These are phyloP conservation scores for Austroboletus novae-zelandiae DNA, from an alignment of 1,284 basidiomycete species.

Conservation along the genomic window DNA sequence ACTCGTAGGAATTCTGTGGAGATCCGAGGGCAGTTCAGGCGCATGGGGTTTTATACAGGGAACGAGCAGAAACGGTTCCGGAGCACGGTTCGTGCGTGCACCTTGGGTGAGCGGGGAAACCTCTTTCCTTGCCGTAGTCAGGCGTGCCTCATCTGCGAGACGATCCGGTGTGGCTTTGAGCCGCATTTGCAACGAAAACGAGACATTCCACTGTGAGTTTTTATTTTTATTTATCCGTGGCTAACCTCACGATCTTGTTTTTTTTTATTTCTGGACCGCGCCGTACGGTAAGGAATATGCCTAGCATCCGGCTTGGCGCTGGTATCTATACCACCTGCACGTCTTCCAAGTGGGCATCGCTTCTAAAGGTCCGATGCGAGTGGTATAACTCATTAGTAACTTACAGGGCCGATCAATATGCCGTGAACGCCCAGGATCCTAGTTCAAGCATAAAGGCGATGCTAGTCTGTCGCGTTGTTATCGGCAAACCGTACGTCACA, in stretches of 20 bases:
- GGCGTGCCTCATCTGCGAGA: conserved; percentile 18
- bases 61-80: conserved; percentile 29
- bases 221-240: background rate
- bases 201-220: conserved; percentile 11
- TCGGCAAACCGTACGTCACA: conserved; percentile 14
- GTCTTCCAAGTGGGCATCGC: conserved; percentile 23
- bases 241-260: no score
- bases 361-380: background rate
- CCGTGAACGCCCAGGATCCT: conserved; percentile 9
- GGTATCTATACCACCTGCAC: conserved; percentile 24
- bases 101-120: conserved; percentile 21
- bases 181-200: conserved; percentile 20
- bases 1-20: conserved; percentile 18
- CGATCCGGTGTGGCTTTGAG: conserved; percentile 22
- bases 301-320: conserved; percentile 25
- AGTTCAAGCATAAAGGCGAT: conserved; percentile 18
- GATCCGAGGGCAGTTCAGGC: conserved; percentile 7
- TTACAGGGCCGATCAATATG: conserved; percentile 21
- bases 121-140: conserved; percentile 10
- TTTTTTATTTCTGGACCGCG: background rate
- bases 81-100: conserved; percentile 19
- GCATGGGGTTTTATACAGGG: conserved; percentile 7
- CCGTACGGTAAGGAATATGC: conserved; percentile 3
- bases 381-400: background rate
- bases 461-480: conserved; percentile 25